A percentile compares a stretch with the other conserved stretches of the same genome.
phyloP scores from a whole-genome alignment of 2,329 filamentous ascomycete genomes.

The Chlorencoelia australis region DNA sequence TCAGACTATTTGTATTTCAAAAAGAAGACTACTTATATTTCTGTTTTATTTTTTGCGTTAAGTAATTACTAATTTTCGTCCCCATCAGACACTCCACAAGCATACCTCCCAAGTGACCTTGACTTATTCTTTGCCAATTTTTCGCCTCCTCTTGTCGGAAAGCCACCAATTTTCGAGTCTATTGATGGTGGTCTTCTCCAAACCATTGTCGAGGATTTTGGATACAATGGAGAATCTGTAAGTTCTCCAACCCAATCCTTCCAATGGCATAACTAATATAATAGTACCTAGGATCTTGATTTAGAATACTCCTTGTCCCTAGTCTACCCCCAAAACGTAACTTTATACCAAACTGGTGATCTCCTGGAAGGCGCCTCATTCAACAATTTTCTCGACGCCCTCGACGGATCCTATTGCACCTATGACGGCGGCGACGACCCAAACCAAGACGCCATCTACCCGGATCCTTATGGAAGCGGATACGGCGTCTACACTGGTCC shows the following conservation, averaged over 20 bases:
- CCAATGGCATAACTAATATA: not conserved
- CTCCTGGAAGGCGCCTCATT: conserved; percentile 8
- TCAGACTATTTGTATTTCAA: too few species aligned
- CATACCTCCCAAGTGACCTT: conserved; percentile 40
- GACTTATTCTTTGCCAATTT: conserved; percentile 38
- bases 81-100: too few species aligned
- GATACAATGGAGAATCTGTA: conserved; percentile 37
- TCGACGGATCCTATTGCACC: conserved; percentile 34
- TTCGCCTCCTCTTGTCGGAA: conserved; percentile 33
- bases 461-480: conserved; percentile 18
- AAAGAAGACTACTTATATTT: not conserved
- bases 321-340: conserved; percentile 40
- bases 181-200: conserved; percentile 39
- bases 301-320: conserved; percentile 44
- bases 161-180: conserved; percentile 34
- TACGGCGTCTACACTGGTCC: conserved; percentile 27
- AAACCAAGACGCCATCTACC: conserved; percentile 27
- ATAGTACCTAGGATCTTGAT: conserved; percentile 36
- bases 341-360: conserved; percentile 29
- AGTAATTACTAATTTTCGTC: too few species aligned
- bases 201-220: conserved; percentile 28
- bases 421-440: conserved; percentile 29
- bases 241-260: not conserved
- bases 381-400: conserved; percentile 26
- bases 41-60: not conserved